Percentiles rank a stretch among this genome's conserved stretches.
These are phyloP conservation scores for Amphichorda felina DNA, from an alignment of 2,329 filamentous ascomycete genomes.

Conservation along the genomic window DNA sequence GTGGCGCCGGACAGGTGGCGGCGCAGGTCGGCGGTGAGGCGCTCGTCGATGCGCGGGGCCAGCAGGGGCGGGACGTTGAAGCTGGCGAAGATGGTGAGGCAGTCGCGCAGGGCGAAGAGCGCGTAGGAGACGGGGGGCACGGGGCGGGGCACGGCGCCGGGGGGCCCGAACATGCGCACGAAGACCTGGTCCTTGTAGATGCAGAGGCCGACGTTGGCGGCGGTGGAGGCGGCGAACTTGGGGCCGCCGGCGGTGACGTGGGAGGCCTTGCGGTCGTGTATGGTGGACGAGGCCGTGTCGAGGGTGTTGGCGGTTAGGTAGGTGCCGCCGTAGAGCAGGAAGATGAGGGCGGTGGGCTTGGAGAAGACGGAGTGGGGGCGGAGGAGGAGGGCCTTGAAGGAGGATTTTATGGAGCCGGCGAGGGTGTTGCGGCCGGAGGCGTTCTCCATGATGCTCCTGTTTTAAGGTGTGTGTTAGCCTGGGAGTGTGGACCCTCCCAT, in stretches of 20 bases:
- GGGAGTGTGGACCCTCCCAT: too few relatives aligned
- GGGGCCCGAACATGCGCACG: slow-evolving; percentile 67
- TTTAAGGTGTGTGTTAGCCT: slow-evolving; percentile 2
- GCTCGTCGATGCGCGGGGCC: slow-evolving; percentile 52
- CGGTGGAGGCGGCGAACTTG: slow-evolving; percentile 72
- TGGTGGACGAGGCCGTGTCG: slow-evolving; percentile 65
- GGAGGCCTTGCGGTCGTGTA: slow-evolving; percentile 41
- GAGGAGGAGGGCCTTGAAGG: slow-evolving; percentile 41
- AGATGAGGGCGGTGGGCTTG: slow-evolving; percentile 57
- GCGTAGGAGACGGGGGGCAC: slow-evolving; percentile 62
- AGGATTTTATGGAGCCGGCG: slow-evolving; percentile 44
- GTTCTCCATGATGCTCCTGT: slow-evolving; percentile 68
- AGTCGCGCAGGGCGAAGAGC: slow-evolving; percentile 74
- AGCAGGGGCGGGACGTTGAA: slow-evolving; percentile 82
- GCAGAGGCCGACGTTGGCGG: slow-evolving; percentile 76
- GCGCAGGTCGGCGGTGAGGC: slow-evolving; percentile 36
- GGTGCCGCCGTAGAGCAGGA: slow-evolving; percentile 73
- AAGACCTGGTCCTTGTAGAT: slow-evolving; percentile 86
- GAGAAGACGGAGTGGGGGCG: slow-evolving; percentile 52
- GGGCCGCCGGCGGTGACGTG: slow-evolving; percentile 59
- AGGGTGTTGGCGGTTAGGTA: slow-evolving; percentile 82
- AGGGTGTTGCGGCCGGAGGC: slow-evolving; percentile 58
- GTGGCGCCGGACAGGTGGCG: slow-evolving; percentile 38
- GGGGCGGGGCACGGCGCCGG: slow-evolving; percentile 31
- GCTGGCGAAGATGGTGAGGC: slow-evolving; percentile 78